These are phyloP conservation scores for Brassica balearica DNA, from an alignment of 441 rosid species.

Conservation along the genomic window DNA sequence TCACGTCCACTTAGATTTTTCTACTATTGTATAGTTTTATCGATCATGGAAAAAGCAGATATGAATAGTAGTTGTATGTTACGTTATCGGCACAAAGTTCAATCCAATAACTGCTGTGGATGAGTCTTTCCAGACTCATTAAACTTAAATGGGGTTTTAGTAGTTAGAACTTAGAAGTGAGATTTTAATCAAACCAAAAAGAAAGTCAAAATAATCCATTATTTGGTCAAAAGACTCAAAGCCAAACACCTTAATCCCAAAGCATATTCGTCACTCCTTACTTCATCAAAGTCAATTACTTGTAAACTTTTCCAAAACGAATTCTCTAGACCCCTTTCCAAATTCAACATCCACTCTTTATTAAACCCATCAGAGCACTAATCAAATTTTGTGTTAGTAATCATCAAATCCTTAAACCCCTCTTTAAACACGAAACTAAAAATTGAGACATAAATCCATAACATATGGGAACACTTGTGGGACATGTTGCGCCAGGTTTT, in stretches of 20 bases:
- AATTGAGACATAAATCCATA: not conserved
- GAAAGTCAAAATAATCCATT: too few relatives aligned
- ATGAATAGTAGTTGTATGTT: too few relatives aligned
- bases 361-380: slow-evolving; percentile 1
- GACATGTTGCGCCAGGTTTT: slow-evolving; percentile 52
- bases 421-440: not conserved
- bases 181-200: too few relatives aligned
- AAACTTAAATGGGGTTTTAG: too few relatives aligned
- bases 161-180: too few relatives aligned
- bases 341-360: slow-evolving; percentile 16
- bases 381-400: not conserved
- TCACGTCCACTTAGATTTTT: too few relatives aligned
- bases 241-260: slow-evolving; percentile 31
- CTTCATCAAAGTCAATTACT: slow-evolving; percentile 36
- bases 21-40: too few relatives aligned
- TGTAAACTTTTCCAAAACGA: slow-evolving; percentile 27
- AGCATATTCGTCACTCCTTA: slow-evolving; percentile 32
- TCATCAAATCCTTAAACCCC: not conserved
- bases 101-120: too few relatives aligned
- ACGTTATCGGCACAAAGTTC: too few relatives aligned
- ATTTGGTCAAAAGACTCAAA: not conserved
- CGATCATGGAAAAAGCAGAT: too few relatives aligned
- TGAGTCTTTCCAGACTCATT: too few relatives aligned
- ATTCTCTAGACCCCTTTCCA: slow-evolving; percentile 43
- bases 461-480: slow-evolving; percentile 69